These are phyloP conservation scores for Dictyostelium brefeldianum DNA, from an alignment of 78 protist species.

Conservation along the genomic window DNA sequence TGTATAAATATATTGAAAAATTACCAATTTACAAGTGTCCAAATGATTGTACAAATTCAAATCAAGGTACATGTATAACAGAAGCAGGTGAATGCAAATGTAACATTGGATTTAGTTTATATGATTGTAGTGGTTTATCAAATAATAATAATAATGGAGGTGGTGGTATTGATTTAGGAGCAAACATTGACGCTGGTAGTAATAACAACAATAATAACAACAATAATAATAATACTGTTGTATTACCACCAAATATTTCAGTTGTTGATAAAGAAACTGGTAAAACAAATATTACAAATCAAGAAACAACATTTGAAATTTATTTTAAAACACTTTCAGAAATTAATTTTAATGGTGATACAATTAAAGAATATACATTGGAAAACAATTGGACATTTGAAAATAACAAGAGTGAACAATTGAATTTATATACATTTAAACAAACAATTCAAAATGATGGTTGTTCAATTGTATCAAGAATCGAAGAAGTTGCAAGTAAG, in stretches of 20 bases:
- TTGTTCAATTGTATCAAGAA: not conserved
- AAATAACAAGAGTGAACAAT: not conserved
- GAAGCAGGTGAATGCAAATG: not conserved
- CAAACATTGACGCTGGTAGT: not conserved
- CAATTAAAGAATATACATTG: not conserved
- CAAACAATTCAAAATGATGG: not conserved
- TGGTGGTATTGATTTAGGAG: not conserved
- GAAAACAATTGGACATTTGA: not conserved
- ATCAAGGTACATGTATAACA: not conserved
- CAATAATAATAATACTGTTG: not conserved
- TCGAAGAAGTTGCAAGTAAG: not conserved
- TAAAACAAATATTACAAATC: not conserved
- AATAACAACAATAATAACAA: too few relatives aligned
- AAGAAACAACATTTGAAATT: not conserved
- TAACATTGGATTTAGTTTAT: not conserved
- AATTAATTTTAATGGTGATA: not conserved
- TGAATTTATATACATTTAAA: not conserved
- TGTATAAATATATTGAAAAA: not conserved
- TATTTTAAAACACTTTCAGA: not conserved
- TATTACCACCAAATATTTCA: not conserved
- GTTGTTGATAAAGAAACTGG: not conserved
- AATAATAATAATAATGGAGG: not conserved
- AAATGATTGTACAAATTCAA: not conserved
- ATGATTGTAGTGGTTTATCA: slow-evolving; percentile 14
- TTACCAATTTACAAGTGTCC: not conserved